Base-by-base conservation (phyloP, 2,329 filamentous ascomycete genomes). In the Aspergillus calidoustus region DNA sequence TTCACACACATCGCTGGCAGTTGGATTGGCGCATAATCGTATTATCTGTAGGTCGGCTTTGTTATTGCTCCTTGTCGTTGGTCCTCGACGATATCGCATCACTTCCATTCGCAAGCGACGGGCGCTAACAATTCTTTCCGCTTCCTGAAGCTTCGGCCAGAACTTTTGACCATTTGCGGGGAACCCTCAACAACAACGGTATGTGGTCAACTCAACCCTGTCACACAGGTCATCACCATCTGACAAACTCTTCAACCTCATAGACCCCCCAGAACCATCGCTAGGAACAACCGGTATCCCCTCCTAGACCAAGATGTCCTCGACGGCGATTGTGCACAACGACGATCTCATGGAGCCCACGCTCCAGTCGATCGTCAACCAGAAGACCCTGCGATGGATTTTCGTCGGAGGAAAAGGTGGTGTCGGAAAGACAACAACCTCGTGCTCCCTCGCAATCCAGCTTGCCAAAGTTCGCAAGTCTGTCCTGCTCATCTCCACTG, bases 361-460 rank as follows among this genome's bases (percentile, higher is more conserved):
- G 56, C 91, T 99, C 73, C 91, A 97, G 82, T 91, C 91, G 67
- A 93, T 99, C 75, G 88, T 99, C 72, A 92, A 96, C 83, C 95
- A 99, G 80, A 92, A 93, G 79, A 90, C 91, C 38, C 89, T 99
- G 59, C 92, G 95, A 77, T 99, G 95, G 95, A 96, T 99, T 80
- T 99, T 99, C 74, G 95, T 99, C 63, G 95, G 95, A 73, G 95
- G 95, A 69, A 99, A 99, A 82, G 95, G 95, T 74, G 95, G 95
- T 76, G 95, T 99, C 50, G 95, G 95, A 78, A 99, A 99, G 84
- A 99, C 95, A 30, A 99, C 95, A n/a, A 99, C 95, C 17, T 98
- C 94, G 7, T 99, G 95, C 82, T 97, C 94, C 9, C 90, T 99
- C 67, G 95, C 95, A 66, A 98, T 99, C 76, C 95, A 99, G 81